Evolutionary conservation across 331 rosid genomes (phyloP), one percentile per base, ranked within the genome.

Genomic region (Quercus lobata): DNA sequence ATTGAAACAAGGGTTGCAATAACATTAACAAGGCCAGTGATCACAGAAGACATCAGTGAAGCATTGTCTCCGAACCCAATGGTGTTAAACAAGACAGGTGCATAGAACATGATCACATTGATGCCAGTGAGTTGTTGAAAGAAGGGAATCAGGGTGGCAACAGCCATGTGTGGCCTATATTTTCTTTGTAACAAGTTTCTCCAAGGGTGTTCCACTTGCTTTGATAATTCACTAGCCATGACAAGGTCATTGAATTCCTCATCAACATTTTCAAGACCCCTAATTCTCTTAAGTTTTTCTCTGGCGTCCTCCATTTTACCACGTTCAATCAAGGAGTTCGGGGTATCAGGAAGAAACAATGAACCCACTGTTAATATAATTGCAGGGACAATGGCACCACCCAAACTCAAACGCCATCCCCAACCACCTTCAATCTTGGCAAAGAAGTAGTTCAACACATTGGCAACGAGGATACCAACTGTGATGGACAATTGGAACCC

Each of bases 371-470:
- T 85, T 75, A 94, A 91, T 5, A 92, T 90, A 3, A 91, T 85
- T 2, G 97, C 98, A 0, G 97, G 98, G 12, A 94, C 96, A 86
- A 90, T 80, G 0, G 98, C 98, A 2, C 97, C 97, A 0, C 98
- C 97, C 34, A 94, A 82, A 82, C 98, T 94, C 84, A 94, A 54
- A 21, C 98, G 86, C 98, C 97, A 94, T 76, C 98, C 97, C 98
- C 97, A 94, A 0, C 98, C 98, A 2, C 97, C 97, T 22, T 86
- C 18, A 70, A 94, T 94, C 75, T 90, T 94, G 2, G 95, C 94
- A 56, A 92, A 94, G 83, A 92, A 92, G 86, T 91, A 94, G 82
- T 94, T 94, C 44, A 92, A 53, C 5, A 94, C 84, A 71, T 91
- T 92, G 29, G 98, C 97, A 9, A 93, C 74, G 0, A 94, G 92